Evolutionary conservation across 441 rosid species (phyloP).

Genomic region (Brassica balearica): DNA sequence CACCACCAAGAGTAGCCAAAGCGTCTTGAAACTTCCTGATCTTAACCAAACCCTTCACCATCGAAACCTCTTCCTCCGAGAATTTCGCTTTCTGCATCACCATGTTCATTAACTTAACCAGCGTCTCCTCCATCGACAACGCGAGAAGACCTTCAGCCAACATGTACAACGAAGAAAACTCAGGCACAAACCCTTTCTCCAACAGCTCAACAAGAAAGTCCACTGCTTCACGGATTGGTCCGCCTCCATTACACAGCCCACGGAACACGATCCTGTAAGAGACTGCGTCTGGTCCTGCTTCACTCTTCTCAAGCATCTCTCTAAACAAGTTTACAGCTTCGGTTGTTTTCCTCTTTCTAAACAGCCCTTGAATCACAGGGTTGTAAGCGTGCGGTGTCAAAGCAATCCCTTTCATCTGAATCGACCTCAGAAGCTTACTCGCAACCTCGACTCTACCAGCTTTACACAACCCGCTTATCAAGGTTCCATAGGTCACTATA

Average conservation of each 20-base stretch:
- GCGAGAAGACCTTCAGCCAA: conserved; percentile 87
- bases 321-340: conserved; percentile 87
- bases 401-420: conserved; percentile 80
- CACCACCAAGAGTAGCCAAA: conserved; percentile 67
- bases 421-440: conserved; percentile 67
- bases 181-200: conserved; percentile 75
- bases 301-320: conserved; percentile 75
- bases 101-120: conserved; percentile 63
- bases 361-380: conserved; percentile 83
- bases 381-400: conserved; percentile 82
- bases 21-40: conserved; percentile 82
- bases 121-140: conserved; percentile 74
- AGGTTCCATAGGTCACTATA: conserved; percentile 82
- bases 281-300: conserved; percentile 61
- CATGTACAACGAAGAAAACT: conserved; percentile 78
- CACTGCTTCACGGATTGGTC: conserved; percentile 87
- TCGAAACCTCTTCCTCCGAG: conserved; percentile 63
- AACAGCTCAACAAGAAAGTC: conserved; percentile 80
- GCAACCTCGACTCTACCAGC: conserved; percentile 85
- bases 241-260: conserved; percentile 84
- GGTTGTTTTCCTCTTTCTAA: conserved; percentile 58
- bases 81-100: conserved; percentile 77
- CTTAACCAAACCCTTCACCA: conserved; percentile 76
- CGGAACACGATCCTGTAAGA: conserved; percentile 78
- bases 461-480: conserved; percentile 85